phyloP scores from a whole-genome alignment of 371 early-diverging fungal species.

The Mucor mucedo region DNA sequence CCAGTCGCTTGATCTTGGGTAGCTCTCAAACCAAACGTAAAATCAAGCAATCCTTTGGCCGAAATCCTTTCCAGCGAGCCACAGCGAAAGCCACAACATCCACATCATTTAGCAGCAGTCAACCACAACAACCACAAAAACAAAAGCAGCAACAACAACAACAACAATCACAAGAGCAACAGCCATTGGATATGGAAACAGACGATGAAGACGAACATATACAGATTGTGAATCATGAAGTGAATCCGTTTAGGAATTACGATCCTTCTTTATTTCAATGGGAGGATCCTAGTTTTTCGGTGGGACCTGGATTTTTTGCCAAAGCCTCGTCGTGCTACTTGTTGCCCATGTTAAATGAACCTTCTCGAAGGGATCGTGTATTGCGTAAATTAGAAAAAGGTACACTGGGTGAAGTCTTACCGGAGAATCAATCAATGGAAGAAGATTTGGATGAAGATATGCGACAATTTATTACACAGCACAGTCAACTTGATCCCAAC shows the following conservation, averaged over 20 bases:
- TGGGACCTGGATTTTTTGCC: constrained; percentile 27
- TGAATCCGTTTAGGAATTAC: constrained; percentile 17
- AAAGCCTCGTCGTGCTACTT: constrained; percentile 9
- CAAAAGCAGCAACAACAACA: too few relatives aligned
- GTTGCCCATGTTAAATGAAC: constrained; percentile 15
- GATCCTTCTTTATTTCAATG: constrained; percentile 14
- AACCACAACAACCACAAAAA: too few relatives aligned
- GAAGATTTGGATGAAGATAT: constrained; percentile 23
- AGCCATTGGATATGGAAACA: background rate
- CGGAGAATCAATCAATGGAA: constrained; percentile 22
- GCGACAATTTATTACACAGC: constrained; percentile 9
- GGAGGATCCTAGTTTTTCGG: constrained; percentile 17
- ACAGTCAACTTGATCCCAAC: constrained; percentile 6
- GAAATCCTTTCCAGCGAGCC: constrained; percentile 6
- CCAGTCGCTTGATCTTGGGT: constrained; percentile 23
- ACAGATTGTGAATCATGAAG: constrained; percentile 17
- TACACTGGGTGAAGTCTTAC: constrained; percentile 18
- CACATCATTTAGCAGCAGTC: background rate
- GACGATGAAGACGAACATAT: constrained; percentile 22
- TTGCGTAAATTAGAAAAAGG: constrained; percentile 23
- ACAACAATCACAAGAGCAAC: background rate
- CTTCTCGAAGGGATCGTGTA: constrained; percentile 14
- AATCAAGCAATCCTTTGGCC: constrained; percentile 3
- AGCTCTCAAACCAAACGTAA: constrained; percentile 19
- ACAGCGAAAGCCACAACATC: background rate